These are phyloP conservation scores for Alternaria angustiovoidea DNA, from an alignment of 2,329 filamentous ascomycete species.

Conservation along the genomic window DNA sequence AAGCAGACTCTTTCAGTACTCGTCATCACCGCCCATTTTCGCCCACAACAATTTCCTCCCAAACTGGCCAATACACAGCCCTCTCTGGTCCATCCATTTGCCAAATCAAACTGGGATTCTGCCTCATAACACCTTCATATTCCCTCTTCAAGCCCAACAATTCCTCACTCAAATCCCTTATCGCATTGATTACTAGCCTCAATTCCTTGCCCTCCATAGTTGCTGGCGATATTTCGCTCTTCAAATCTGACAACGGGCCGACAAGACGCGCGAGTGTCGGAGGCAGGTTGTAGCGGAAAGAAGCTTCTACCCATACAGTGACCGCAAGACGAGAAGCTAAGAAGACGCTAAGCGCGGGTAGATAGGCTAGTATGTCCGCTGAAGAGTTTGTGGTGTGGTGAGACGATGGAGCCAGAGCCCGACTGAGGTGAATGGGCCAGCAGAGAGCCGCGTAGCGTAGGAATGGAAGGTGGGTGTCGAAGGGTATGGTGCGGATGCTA, in stretches of 20 bases:
- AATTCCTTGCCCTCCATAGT: conserved; percentile 38
- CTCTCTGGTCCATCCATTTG: conserved; percentile 21
- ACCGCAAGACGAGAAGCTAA: conserved; percentile 36
- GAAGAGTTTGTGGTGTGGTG: not conserved
- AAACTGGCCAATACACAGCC: conserved; percentile 27
- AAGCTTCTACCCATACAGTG: conserved; percentile 45
- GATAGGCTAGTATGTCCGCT: conserved; percentile 24
- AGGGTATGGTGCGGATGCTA: conserved; percentile 22
- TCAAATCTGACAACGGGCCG: conserved; percentile 32
- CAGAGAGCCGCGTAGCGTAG: conserved; percentile 42
- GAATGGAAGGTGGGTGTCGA: conserved; percentile 40
- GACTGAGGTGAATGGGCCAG: conserved; percentile 44
- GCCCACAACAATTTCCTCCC: conserved; percentile 13
- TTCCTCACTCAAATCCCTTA: conserved; percentile 35
- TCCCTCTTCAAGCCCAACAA: conserved; percentile 34
- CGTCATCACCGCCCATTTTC: not conserved
- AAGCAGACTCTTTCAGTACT: not conserved
- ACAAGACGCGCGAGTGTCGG: conserved; percentile 42
- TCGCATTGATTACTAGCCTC: conserved; percentile 30
- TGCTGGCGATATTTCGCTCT: conserved; percentile 29
- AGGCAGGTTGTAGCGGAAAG: conserved; percentile 40
- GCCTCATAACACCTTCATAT: conserved; percentile 27
- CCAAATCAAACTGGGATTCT: conserved; percentile 43
- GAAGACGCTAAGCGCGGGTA: conserved; percentile 35
- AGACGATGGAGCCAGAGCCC: conserved; percentile 26